Percentiles rank a stretch among this genome's conserved stretches.
Conservation (phyloP, 495 filamentous ascomycete genomes). For the Oleoguttula mirabilis region DNA sequence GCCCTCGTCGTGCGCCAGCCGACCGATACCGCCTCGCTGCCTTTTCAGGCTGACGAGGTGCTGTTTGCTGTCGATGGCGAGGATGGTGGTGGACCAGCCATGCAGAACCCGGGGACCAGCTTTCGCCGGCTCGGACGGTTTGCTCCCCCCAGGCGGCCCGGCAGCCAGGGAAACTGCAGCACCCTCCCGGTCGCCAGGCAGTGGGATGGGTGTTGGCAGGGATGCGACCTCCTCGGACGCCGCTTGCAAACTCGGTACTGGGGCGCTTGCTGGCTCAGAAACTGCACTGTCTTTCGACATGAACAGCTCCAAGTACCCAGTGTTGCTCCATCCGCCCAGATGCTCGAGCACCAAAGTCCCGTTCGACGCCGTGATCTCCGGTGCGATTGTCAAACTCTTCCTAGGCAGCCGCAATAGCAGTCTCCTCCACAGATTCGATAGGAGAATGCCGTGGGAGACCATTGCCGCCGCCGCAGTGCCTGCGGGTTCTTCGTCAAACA, state of each 20-base stretch:
- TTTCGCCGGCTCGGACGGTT: background rate
- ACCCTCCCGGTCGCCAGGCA: background rate
- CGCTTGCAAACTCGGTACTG: background rate
- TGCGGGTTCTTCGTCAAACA: slow-evolving; percentile 31
- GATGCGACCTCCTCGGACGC: background rate
- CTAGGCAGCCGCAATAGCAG: slow-evolving; percentile 44
- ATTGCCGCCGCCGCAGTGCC: slow-evolving; percentile 41
- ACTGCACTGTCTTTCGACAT: slow-evolving; percentile 20
- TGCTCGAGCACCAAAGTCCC: slow-evolving; percentile 27
- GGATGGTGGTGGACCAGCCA: slow-evolving; percentile 33
- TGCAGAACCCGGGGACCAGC: slow-evolving; percentile 1
- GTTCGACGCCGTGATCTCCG: slow-evolving; percentile 21
- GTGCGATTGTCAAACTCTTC: slow-evolving; percentile 26
- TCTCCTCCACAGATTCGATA: slow-evolving; percentile 52
- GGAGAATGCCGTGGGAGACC: slow-evolving; percentile 71
- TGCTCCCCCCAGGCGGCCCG: background rate
- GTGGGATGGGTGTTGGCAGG: slow-evolving; percentile 1
- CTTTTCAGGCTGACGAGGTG: slow-evolving; percentile 65
- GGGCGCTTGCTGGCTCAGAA: background rate
- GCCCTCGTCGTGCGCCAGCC: slow-evolving; percentile 53
- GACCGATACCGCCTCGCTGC: slow-evolving; percentile 66
- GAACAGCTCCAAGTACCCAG: slow-evolving; percentile 46
- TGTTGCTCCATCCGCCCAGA: slow-evolving; percentile 53
- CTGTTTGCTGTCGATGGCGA: slow-evolving; percentile 47
- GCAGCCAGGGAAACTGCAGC: slow-evolving; percentile 1